phyloP scores from a whole-genome alignment of 2,329 filamentous ascomycete genomes.

The Xylariaceae sp. region DNA sequence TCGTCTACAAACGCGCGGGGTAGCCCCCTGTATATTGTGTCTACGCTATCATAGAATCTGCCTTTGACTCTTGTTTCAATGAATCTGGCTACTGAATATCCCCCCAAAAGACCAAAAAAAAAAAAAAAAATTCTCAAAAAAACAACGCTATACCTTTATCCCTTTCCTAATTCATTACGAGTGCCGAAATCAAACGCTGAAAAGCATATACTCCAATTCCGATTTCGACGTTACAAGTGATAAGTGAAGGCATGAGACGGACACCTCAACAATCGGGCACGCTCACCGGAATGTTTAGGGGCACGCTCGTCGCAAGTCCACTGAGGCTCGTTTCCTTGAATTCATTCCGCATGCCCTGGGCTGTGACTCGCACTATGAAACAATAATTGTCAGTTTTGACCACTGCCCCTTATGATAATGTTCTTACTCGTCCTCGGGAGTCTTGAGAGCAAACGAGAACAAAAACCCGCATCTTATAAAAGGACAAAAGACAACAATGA shows the following conservation, averaged over 20 bases:
- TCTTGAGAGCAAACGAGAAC: not conserved
- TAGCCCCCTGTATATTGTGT: no score
- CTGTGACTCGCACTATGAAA: constrained; percentile 38
- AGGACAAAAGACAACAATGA: not conserved
- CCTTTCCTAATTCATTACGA: not conserved
- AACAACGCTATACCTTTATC: not conserved
- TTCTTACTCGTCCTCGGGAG: not conserved
- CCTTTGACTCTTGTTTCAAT: no score
- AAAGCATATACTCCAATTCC: not conserved
- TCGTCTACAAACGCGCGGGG: no score
- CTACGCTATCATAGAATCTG: no score
- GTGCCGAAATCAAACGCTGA: not conserved
- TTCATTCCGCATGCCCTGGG: constrained; percentile 47
- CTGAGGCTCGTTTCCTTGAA: constrained; percentile 50
- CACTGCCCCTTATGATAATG: not conserved
- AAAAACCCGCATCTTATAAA: not conserved
- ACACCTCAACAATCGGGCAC: constrained; percentile 43
- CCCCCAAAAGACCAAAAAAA: no score
- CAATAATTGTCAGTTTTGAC: not conserved
- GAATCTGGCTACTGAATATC: no score
- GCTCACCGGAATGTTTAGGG: constrained; percentile 45
- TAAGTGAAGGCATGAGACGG: not conserved
- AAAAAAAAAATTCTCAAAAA: no score
- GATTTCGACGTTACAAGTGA: not conserved
- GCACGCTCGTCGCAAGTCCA: constrained; percentile 45